A percentile compares a stretch with the other conserved stretches of the same genome.
These are phyloP conservation scores for Populus simonii DNA, from an alignment of 345 rosid species.

Conservation along the genomic window DNA sequence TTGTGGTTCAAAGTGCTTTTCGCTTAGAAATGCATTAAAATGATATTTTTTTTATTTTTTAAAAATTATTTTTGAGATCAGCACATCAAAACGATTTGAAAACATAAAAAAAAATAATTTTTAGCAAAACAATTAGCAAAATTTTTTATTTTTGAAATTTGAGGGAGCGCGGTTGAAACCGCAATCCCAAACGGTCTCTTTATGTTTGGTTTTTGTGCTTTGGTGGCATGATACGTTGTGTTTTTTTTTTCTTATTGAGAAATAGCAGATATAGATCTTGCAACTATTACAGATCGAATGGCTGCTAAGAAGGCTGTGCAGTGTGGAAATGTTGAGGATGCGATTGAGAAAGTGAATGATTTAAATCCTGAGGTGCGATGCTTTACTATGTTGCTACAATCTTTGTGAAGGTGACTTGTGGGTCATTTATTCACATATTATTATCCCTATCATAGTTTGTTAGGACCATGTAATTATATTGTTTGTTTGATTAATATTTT, in stretches of 20 bases:
- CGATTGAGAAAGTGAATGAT: conserved; percentile 91
- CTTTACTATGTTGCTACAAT: neutral
- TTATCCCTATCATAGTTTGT: neutral
- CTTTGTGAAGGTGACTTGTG: neutral
- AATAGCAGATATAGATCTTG: conserved; percentile 94
- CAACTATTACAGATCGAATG: conserved; percentile 87
- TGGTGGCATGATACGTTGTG: neutral
- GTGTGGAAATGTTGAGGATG: conserved; percentile 93
- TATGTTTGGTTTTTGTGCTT: conserved; percentile 4
- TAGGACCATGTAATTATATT: neutral
- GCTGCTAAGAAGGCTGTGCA: conserved; percentile 98
- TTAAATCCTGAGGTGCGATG: conserved; percentile 79
- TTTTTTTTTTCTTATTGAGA: conserved; percentile 43
- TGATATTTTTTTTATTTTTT: too few species aligned
- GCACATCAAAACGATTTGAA: too few species aligned
- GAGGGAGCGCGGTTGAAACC: too few species aligned
- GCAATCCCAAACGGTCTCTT: too few species aligned
- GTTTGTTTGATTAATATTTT: neutral
- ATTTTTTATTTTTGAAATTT: too few species aligned
- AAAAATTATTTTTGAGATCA: too few species aligned
- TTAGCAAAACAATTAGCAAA: too few species aligned
- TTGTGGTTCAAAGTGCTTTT: too few species aligned
- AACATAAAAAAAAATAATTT: too few species aligned
- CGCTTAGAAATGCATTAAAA: too few species aligned
- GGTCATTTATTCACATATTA: neutral